Evolutionary conservation across 257 asterid genomes (phyloP), one percentile per base, ranked within the genome.

Genomic region (Marsdenia floribunda): DNA sequence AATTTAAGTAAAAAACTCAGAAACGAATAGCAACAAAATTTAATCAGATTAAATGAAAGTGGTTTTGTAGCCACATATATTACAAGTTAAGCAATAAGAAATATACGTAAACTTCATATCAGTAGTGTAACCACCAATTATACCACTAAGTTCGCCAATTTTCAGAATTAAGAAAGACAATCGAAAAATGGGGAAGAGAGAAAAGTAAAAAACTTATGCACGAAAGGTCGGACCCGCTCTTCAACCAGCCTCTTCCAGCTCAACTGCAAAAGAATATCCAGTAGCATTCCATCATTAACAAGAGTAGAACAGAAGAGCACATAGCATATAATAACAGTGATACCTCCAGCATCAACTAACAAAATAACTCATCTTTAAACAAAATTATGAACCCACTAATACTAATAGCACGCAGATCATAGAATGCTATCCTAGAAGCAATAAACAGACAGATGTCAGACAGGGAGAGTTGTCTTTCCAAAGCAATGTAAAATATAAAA

Each of bases 201-300:
- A 29, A 19, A 50, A 47, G n/a, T 11, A 40, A 8, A 22, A 71
- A 40, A 29, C 54, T 21, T 42, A 71, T 67, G 47, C 73, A 40
- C 21, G 57, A 53, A 42, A n/a, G 14, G 35, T 21, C 3, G 24
- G 55, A 29, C 19, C 70, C 11, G 47, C 67, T 58, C 73, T 12
- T 59, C 29, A n/a, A 24, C 9, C 16, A 3, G 22, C 18, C 60
- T 10, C 69, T 11, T 64, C 59, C 15, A 29, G 7, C 64, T 65
- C 52, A 73, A 72, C 81, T 65, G 81, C 81, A 72, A 67, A 42
- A 53, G 24, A 68, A 35, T 35, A 26, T 6, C 59, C 59, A 47
- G 3, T 1, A 15, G 11, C 29, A 66, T 66, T 66, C 15, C 49
- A 24, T 70, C 33, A 58, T 70, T 60, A 71, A 71, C 7, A 44